Percentiles rank a stretch among this genome's conserved stretches.
phyloP scores from a whole-genome alignment of 225 moss, liverwort and hornwort species.

The Polytrichum commune region DNA sequence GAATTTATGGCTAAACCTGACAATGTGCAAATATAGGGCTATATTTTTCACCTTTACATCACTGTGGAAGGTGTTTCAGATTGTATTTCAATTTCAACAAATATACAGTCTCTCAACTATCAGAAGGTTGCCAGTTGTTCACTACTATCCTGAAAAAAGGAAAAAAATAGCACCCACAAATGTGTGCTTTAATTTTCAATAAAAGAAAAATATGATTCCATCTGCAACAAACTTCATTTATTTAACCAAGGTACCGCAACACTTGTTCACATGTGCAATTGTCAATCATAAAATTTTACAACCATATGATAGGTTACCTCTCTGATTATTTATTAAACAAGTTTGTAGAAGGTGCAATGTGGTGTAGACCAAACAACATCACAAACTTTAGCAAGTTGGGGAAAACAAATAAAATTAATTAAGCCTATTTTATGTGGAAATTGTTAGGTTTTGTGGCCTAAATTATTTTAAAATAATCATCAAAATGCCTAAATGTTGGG shows the following conservation, averaged over 20 bases:
- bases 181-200: slow-evolving; percentile 34
- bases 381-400: too few relatives aligned
- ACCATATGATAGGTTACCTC: not conserved
- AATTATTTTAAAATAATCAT: too few relatives aligned
- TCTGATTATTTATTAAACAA: too few relatives aligned
- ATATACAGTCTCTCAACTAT: too few relatives aligned
- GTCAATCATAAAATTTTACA: not conserved
- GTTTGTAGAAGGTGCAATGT: not conserved
- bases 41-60: not conserved
- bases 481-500: too few relatives aligned
- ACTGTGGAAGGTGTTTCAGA: not conserved
- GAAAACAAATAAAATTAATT: too few relatives aligned
- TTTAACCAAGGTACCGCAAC: slow-evolving; percentile 83
- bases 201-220: slow-evolving; percentile 70
- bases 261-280: slow-evolving; percentile 34
- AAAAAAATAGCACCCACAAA: not conserved
- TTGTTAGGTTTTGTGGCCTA: too few relatives aligned
- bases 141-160: not conserved
- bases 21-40: too few relatives aligned
- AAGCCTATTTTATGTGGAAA: too few relatives aligned
- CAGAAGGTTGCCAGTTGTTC: not conserved
- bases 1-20: too few relatives aligned
- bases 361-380: too few relatives aligned
- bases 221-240: slow-evolving; percentile 70
- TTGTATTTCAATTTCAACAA: too few relatives aligned